Evolutionary conservation across 1,284 basidiomycete species (phyloP).

Genomic region (Cutaneotrichosporon cutaneum): DNA sequence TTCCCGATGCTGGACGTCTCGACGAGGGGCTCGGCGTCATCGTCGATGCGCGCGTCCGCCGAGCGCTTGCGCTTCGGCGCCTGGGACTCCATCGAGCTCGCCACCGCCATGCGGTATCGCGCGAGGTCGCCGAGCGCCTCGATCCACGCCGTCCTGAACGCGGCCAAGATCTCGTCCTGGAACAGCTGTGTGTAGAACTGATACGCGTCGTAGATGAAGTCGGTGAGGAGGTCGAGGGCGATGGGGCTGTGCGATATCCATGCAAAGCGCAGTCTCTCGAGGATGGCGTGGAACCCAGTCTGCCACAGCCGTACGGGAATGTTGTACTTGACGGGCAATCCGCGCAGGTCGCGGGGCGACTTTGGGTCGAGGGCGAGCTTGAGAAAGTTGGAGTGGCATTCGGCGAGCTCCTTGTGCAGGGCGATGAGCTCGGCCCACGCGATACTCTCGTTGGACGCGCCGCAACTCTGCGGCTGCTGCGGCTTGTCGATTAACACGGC

Average conservation of each 20-base stretch:
- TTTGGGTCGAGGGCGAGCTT: constrained; percentile 80
- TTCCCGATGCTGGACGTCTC: constrained; percentile 75
- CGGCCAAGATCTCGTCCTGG: constrained; percentile 71
- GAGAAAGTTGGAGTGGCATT: constrained; percentile 83
- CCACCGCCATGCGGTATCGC: constrained; percentile 91
- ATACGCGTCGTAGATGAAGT: constrained; percentile 94
- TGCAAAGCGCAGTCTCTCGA: constrained; percentile 82
- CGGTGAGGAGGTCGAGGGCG: constrained; percentile 69
- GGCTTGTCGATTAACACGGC: constrained; percentile 29
- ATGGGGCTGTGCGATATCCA: constrained; percentile 55
- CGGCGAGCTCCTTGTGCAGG: constrained; percentile 63
- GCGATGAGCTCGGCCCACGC: constrained; percentile 52
- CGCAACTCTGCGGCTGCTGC: constrained; percentile 20
- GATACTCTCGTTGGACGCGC: constrained; percentile 29
- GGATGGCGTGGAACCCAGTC: constrained; percentile 80
- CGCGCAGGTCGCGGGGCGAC: constrained; percentile 80
- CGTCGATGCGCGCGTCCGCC: constrained; percentile 28
- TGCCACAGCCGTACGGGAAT: constrained; percentile 93
- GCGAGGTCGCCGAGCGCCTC: constrained; percentile 95
- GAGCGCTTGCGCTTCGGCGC: constrained; percentile 29
- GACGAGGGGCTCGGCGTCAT: constrained; percentile 34
- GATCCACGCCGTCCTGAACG: constrained; percentile 82
- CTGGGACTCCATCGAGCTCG: constrained; percentile 52
- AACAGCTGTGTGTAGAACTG: constrained; percentile 86
- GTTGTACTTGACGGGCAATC: constrained; percentile 90